phyloP scores from a whole-genome alignment of 805 yeast genomes.

The Saturnispora serradocipensis region DNA sequence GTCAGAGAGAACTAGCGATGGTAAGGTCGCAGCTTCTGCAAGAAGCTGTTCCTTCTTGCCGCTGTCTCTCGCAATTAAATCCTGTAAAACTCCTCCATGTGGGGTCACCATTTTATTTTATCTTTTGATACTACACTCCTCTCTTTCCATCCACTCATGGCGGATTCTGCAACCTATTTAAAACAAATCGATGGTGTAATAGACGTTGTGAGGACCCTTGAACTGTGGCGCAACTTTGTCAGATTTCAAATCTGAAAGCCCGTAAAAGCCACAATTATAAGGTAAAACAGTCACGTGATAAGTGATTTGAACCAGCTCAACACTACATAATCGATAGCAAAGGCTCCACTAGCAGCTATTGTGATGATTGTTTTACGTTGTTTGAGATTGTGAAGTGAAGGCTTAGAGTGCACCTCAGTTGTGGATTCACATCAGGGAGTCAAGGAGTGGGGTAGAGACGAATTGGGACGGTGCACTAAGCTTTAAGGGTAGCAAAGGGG shows the following conservation, averaged over 20 bases:
- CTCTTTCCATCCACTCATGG: not conserved
- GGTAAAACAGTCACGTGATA: not conserved
- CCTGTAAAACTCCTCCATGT: conserved; percentile 89
- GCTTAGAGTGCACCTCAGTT: not conserved
- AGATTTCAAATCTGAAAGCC: not conserved
- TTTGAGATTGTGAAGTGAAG: not conserved
- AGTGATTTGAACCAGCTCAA: not conserved
- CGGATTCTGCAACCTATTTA: not conserved
- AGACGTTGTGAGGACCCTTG: not conserved
- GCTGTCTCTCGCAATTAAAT: conserved; percentile 74
- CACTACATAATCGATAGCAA: not conserved
- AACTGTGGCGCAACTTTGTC: not conserved
- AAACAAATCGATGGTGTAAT: not conserved
- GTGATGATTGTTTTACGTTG: not conserved
- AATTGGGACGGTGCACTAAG: too few relatives aligned
- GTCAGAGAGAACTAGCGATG: conserved; percentile 52
- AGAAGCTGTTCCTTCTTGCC: conserved; percentile 46
- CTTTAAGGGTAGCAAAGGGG: not conserved
- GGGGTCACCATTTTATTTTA: conserved; percentile 54
- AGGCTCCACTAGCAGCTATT: not conserved
- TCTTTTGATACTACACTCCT: not conserved
- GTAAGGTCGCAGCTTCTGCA: conserved; percentile 45
- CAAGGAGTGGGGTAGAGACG: not conserved
- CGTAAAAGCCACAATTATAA: not conserved
- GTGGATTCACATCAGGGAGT: not conserved